phyloP scores from a whole-genome alignment of 73 alveolate genomes.

The Paramecium pentaurelia region DNA sequence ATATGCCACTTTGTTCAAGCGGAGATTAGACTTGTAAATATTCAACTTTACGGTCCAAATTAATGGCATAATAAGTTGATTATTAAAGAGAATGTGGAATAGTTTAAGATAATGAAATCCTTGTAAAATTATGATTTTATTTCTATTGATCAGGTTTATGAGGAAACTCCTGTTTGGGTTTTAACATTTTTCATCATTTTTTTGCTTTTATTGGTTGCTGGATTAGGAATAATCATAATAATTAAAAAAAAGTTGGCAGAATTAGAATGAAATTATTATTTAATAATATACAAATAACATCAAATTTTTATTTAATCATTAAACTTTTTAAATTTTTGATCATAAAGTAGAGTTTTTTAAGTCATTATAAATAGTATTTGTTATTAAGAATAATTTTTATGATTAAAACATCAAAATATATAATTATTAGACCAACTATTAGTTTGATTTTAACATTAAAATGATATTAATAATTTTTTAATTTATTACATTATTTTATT shows the following conservation, averaged over 20 bases:
- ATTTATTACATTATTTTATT: too few species aligned
- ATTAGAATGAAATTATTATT: not conserved
- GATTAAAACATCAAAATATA: too few species aligned
- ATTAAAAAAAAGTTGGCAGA: not conserved
- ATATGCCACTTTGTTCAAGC: not conserved
- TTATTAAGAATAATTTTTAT: too few species aligned
- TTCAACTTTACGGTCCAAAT: not conserved
- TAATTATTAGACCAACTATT: too few species aligned
- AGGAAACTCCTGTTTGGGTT: conserved; percentile 26
- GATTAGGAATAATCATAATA: not conserved
- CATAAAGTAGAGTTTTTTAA: too few species aligned
- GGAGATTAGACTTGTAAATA: not conserved
- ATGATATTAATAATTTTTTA: too few species aligned
- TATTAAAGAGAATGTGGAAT: not conserved
- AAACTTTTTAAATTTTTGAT: too few species aligned
- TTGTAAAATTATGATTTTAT: not conserved
- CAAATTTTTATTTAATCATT: not conserved
- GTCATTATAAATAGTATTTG: too few species aligned
- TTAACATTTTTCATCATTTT: not conserved
- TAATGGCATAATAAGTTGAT: not conserved
- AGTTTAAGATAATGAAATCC: not conserved
- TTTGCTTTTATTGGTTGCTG: not conserved
- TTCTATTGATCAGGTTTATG: not conserved
- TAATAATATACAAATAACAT: not conserved
- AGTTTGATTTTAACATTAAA: too few species aligned